Percentiles rank a stretch among this genome's conserved stretches.
Conservation (phyloP, 805 yeast genomes). For the Pichia kluyveri region DNA sequence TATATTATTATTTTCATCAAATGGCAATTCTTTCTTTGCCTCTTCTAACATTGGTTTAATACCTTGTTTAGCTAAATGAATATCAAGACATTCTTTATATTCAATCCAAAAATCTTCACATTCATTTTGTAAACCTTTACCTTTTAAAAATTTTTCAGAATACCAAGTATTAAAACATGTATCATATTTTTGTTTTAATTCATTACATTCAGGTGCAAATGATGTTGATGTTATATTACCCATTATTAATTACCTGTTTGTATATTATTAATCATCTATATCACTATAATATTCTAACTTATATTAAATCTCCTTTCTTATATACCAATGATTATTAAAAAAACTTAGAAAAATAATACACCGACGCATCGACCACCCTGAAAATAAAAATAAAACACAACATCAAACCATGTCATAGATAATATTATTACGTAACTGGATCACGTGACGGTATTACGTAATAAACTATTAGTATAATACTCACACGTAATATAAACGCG, state of each 20-base stretch:
- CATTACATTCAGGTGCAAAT: constrained; percentile 95
- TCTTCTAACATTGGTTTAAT: constrained; percentile 78
- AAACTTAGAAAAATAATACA: no score
- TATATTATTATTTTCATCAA: constrained; percentile 55
- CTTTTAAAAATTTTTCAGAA: constrained; percentile 70
- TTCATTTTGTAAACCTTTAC: constrained; percentile 63
- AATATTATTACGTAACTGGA: no score
- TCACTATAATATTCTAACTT: no score
- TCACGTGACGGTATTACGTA: no score
- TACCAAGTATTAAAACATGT: constrained; percentile 95
- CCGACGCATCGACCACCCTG: no score
- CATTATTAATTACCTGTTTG: constrained; percentile 23
- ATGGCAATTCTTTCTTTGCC: constrained; percentile 85
- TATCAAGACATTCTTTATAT: constrained; percentile 82
- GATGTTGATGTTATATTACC: constrained; percentile 75
- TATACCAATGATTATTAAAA: no score
- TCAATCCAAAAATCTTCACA: constrained; percentile 85
- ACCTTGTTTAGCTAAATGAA: constrained; percentile 59
- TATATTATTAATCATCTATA: no score
- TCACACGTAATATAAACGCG: no score
- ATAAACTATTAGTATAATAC: no score
- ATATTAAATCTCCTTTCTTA: no score
- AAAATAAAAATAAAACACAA: no score
- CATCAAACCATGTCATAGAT: no score
- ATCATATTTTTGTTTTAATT: constrained; percentile 76